phyloP scores from a whole-genome alignment of 2,329 filamentous ascomycete genomes.

The Fusarium begoniae region DNA sequence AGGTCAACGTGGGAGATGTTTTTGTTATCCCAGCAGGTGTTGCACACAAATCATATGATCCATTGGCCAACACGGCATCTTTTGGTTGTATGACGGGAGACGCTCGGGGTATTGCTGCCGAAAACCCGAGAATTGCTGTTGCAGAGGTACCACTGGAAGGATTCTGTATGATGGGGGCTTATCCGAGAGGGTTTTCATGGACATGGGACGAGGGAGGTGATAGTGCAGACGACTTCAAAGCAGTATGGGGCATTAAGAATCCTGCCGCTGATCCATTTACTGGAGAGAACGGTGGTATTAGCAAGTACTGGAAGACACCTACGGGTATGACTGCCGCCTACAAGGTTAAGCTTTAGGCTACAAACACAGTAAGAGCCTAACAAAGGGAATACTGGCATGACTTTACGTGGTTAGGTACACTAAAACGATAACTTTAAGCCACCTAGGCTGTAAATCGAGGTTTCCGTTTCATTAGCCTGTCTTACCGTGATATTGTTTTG shows the following conservation, averaged over 20 bases:
- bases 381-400: accelerated
- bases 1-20: conserved; percentile 10
- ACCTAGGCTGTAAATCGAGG: no score
- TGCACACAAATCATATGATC: conserved; percentile 12
- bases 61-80: neutral
- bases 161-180: conserved; percentile 20
- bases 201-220: conserved; percentile 19
- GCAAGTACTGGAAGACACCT: neutral
- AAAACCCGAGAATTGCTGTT: neutral
- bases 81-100: conserved; percentile 15
- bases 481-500: accelerated
- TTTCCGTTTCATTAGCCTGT: accelerated
- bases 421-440: no score
- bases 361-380: neutral
- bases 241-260: neutral
- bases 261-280: neutral
- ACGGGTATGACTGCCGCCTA: accelerated
- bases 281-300: neutral
- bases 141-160: neutral
- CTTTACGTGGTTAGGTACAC: accelerated
- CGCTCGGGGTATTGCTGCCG: neutral
- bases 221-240: neutral
- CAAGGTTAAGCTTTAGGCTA: no score
- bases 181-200: conserved; percentile 3
- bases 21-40: conserved; percentile 11